Percentiles rank a stretch among this genome's conserved stretches.
phyloP scores from a whole-genome alignment of 768 basidiomycete species.

The Suillus tomentosus region DNA sequence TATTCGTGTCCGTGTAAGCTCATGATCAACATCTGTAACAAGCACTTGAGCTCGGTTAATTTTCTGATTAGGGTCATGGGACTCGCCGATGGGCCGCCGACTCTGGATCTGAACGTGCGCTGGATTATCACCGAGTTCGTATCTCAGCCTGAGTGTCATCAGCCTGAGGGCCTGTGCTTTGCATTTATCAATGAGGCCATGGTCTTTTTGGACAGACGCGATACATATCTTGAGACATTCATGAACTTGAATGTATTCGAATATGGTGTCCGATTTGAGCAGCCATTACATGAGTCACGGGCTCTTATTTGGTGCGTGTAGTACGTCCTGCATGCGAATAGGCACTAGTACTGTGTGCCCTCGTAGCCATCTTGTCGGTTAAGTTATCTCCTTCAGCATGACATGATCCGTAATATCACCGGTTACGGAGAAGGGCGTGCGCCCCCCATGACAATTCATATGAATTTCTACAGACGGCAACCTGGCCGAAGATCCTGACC shows the following conservation, averaged over 20 bases:
- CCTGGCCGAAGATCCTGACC: conserved; percentile 59
- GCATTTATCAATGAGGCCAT: conserved; percentile 65
- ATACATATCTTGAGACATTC: too few relatives aligned
- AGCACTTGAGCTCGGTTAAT: conserved; percentile 64
- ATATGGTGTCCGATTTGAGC: too few relatives aligned
- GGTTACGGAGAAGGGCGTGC: conserved; percentile 70
- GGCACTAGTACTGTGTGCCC: not conserved
- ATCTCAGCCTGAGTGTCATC: conserved; percentile 73
- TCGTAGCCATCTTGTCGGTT: conserved; percentile 9
- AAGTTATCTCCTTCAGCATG: conserved; percentile 59
- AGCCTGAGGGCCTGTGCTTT: conserved; percentile 53
- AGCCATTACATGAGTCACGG: too few relatives aligned
- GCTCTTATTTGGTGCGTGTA: not conserved
- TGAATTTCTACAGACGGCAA: conserved; percentile 48
- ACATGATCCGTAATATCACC: conserved; percentile 70
- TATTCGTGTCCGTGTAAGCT: not conserved
- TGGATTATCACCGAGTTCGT: conserved; percentile 79
- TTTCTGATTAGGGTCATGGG: conserved; percentile 77
- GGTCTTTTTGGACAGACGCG: conserved; percentile 18
- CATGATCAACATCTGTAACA: conserved; percentile 36
- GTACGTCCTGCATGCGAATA: conserved; percentile 34
- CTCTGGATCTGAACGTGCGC: conserved; percentile 47
- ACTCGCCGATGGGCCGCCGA: conserved; percentile 59
- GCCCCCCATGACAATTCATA: conserved; percentile 54
- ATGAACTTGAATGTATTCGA: too few relatives aligned